phyloP scores from a whole-genome alignment of 768 basidiomycete species.

The Boletellus ananiceps region DNA sequence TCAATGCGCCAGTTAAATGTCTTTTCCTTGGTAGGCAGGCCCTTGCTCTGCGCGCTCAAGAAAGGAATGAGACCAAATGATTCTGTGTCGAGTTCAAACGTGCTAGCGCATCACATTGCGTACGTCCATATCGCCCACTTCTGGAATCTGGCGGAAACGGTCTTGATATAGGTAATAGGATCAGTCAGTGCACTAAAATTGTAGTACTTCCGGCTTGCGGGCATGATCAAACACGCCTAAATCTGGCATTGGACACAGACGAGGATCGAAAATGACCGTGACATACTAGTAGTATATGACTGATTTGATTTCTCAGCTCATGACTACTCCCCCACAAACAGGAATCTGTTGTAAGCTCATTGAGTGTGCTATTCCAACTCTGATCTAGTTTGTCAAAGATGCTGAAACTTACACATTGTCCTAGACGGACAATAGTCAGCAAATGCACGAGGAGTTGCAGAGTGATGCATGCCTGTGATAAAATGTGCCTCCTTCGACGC shows the following conservation, averaged over 20 bases:
- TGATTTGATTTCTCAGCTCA: not conserved
- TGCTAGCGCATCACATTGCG: no score
- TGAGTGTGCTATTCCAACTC: not conserved
- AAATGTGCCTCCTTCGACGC: conserved; percentile 34
- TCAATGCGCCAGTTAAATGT: not conserved
- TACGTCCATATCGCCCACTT: no score
- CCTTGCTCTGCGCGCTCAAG: not conserved
- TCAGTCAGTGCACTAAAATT: no score
- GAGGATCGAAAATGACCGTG: no score
- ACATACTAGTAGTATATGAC: no score
- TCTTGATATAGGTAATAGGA: no score
- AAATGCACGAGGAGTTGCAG: not conserved
- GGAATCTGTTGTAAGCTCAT: not conserved
- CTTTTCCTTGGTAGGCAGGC: no score
- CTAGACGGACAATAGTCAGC: not conserved
- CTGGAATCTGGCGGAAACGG: no score
- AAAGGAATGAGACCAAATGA: not conserved
- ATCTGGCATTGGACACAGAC: no score
- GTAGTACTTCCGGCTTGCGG: no score
- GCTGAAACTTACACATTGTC: not conserved
- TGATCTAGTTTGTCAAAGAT: not conserved
- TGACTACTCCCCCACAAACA: not conserved
- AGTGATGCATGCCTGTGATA: not conserved
- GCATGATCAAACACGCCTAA: no score
- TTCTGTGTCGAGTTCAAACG: not conserved